Percentiles rank a stretch among this genome's conserved stretches.
phyloP scores from a whole-genome alignment of 2,329 filamentous ascomycete species.

The Tolypocladium amazonense region DNA sequence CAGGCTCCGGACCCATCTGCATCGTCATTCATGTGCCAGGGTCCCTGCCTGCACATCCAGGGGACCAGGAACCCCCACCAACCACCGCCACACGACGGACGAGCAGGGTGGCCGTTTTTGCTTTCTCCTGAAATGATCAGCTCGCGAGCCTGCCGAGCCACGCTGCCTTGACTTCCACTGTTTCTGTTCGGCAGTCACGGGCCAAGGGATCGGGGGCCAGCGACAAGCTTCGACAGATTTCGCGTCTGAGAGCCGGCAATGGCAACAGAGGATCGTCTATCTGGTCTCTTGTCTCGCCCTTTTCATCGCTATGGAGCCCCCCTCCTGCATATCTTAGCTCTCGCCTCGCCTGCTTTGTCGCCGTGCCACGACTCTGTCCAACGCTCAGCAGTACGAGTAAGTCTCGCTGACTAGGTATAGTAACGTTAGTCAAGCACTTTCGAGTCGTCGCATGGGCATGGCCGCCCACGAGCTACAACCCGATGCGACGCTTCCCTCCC shows the following conservation, averaged over 20 bases:
- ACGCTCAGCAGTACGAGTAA: background rate
- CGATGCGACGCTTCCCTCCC: background rate
- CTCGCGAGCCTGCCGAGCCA: background rate
- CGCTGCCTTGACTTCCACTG: background rate
- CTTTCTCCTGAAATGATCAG: background rate
- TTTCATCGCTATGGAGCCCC: background rate
- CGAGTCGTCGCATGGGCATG: background rate
- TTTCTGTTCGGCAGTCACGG: background rate
- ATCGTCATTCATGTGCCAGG: background rate
- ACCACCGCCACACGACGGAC: background rate
- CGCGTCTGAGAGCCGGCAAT: background rate
- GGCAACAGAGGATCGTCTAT: background rate
- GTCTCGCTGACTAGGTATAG: too few relatives aligned
- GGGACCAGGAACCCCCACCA: background rate
- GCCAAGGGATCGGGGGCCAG: background rate
- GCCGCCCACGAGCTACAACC: background rate
- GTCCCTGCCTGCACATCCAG: background rate
- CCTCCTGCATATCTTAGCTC: background rate
- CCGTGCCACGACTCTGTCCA: background rate
- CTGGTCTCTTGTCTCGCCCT: background rate
- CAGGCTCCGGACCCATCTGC: background rate
- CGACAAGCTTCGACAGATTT: background rate
- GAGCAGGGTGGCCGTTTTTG: background rate
- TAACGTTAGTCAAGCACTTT: too few relatives aligned
- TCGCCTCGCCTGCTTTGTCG: background rate